Conservation (phyloP, 2,329 filamentous ascomycete genomes). For the Emydomyces testavorans region DNA sequence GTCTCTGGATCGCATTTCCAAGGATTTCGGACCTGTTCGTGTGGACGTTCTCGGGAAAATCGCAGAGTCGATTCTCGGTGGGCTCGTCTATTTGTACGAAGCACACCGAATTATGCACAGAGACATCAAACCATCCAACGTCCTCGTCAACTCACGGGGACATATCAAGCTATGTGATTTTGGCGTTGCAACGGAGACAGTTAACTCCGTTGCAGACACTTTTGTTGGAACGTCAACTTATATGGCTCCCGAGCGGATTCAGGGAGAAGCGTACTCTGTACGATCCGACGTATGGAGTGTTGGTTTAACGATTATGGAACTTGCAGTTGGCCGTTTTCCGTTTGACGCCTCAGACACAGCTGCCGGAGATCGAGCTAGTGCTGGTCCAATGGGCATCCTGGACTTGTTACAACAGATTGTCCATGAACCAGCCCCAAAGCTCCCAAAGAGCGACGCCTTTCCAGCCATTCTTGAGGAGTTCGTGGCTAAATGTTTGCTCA, state of each 20-base stretch:
- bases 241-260: slow-evolving; percentile 97
- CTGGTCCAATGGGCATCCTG: slow-evolving; percentile 79
- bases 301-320: slow-evolving; percentile 86
- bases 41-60: slow-evolving; percentile 97
- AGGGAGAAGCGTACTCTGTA: slow-evolving; percentile 92
- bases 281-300: slow-evolving; percentile 99
- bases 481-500: slow-evolving; percentile 89
- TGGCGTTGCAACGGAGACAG: slow-evolving; percentile 92
- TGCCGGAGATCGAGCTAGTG: slow-evolving; percentile 54
- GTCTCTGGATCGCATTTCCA: slow-evolving; percentile 83
- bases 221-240: slow-evolving; percentile 98
- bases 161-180: slow-evolving; percentile 98
- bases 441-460: slow-evolving; percentile 96
- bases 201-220: slow-evolving; percentile 95
- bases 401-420: slow-evolving; percentile 96
- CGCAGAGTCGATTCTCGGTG: slow-evolving; percentile 85
- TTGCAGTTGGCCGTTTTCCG: slow-evolving; percentile 94
- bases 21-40: slow-evolving; percentile 85
- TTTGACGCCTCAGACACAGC: slow-evolving; percentile 75
- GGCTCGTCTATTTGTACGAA: slow-evolving; percentile 87
- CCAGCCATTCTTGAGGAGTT: slow-evolving; percentile 90
- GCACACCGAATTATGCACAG: slow-evolving; percentile 98
- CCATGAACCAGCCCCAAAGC: slow-evolving; percentile 80
- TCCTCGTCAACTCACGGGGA: slow-evolving; percentile 86
- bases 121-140: slow-evolving; percentile 97